Evolutionary conservation across 2,329 filamentous ascomycete genomes (phyloP).

Genomic region (Cercospora janseana): DNA sequence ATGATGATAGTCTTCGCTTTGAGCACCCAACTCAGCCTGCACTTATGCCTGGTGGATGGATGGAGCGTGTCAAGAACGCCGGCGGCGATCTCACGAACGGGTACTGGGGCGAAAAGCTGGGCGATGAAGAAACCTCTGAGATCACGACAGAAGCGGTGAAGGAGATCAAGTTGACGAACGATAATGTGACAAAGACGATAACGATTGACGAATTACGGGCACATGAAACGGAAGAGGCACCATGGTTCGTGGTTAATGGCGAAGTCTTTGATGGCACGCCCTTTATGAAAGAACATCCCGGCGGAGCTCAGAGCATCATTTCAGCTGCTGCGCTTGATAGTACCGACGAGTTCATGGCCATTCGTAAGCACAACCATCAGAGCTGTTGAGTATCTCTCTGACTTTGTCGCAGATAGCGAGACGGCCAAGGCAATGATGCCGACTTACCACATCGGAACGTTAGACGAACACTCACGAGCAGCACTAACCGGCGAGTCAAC

Average conservation of each 20-base stretch:
- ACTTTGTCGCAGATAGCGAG: slow-evolving; percentile 67
- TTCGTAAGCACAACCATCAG: slow-evolving; percentile 62
- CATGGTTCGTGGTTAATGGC: slow-evolving; percentile 86
- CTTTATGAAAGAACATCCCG: slow-evolving; percentile 80
- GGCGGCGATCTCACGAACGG: slow-evolving; percentile 79
- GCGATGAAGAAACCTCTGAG: slow-evolving; percentile 48
- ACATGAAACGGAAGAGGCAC: slow-evolving; percentile 63
- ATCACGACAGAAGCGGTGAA: slow-evolving; percentile 52
- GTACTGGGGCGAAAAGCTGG: slow-evolving; percentile 74
- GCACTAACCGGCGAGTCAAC: slow-evolving; percentile 50
- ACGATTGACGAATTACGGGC: slow-evolving; percentile 68
- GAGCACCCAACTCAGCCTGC: slow-evolving; percentile 86
- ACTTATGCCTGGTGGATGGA: slow-evolving; percentile 79
- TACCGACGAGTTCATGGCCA: slow-evolving; percentile 86
- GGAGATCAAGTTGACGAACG: slow-evolving; percentile 76
- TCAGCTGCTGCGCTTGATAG: slow-evolving; percentile 78
- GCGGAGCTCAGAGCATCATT: slow-evolving; percentile 80
- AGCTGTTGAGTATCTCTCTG: background rate
- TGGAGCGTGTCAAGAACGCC: slow-evolving; percentile 81
- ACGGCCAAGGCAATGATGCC: slow-evolving; percentile 90
- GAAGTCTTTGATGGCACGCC: slow-evolving; percentile 84
- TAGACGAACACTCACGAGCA: slow-evolving; percentile 60
- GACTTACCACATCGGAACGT: slow-evolving; percentile 76
- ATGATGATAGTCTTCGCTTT: slow-evolving; percentile 65
- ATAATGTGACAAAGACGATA: slow-evolving; percentile 62